These are phyloP conservation scores for Diplogelasinospora grovesii DNA, from an alignment of 495 filamentous ascomycete genomes.

Conservation along the genomic window DNA sequence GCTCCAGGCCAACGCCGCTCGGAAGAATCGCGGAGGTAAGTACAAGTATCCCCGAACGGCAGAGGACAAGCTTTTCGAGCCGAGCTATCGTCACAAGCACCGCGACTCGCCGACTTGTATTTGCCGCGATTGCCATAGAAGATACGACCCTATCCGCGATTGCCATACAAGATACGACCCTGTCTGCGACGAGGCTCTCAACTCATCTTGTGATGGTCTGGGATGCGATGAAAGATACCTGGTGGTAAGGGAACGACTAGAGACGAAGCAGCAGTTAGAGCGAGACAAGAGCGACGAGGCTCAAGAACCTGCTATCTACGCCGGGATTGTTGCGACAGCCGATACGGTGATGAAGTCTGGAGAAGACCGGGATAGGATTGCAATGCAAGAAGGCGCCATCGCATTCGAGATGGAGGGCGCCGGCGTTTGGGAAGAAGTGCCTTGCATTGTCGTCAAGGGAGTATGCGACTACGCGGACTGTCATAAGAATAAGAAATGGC, in stretches of 20 bases:
- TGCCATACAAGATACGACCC: too few species aligned
- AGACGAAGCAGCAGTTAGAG: too few species aligned
- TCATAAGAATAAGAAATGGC: conserved; percentile 39
- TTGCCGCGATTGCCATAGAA: too few species aligned
- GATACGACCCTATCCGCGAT: conserved; percentile 4
- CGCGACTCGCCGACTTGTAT: not conserved
- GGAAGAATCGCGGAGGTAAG: not conserved
- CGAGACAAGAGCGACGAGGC: not conserved
- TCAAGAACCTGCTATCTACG: conserved; percentile 5
- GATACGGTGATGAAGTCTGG: conserved; percentile 27
- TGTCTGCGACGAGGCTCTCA: conserved; percentile 7
- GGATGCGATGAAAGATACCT: conserved; percentile 13
- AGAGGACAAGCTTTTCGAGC: conserved; percentile 24
- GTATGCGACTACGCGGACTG: conserved; percentile 40
- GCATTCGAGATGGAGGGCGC: conserved; percentile 43
- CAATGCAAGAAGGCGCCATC: conserved; percentile 18
- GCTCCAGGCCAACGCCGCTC: conserved; percentile 7
- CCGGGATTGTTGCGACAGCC: conserved; percentile 21
- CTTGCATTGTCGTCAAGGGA: conserved; percentile 33
- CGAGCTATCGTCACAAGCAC: conserved; percentile 30
- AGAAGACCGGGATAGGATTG: conserved; percentile 16
- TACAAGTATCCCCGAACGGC: conserved; percentile 17
- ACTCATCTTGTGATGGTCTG: conserved; percentile 6
- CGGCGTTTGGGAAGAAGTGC: conserved; percentile 34
- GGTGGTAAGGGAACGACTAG: conserved; percentile 8